These are phyloP conservation scores for Camellia oleifera DNA, from an alignment of 179 eudicot genomes.

Conservation along the genomic window DNA sequence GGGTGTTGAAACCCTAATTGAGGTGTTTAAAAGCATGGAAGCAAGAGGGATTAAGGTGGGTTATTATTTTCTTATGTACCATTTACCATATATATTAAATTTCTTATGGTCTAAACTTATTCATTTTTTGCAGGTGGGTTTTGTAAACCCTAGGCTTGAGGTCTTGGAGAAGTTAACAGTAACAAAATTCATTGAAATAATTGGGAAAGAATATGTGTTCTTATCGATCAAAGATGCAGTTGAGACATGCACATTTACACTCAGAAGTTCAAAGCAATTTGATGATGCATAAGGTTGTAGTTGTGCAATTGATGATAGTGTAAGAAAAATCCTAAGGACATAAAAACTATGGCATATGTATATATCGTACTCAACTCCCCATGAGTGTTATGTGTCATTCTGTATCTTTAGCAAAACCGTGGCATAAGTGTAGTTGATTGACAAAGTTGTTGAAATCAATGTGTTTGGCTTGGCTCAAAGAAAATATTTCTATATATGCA, in stretches of 20 bases:
- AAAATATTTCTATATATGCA: no score
- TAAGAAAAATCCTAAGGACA: no score
- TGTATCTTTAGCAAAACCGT: no score
- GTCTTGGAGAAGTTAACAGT: slow-evolving; percentile 75
- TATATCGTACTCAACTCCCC: no score
- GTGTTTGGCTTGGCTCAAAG: no score
- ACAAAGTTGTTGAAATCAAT: no score
- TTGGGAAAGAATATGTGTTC: slow-evolving; percentile 65
- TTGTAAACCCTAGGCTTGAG: slow-evolving; percentile 74
- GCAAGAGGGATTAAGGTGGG: slow-evolving; percentile 57
- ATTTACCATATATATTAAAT: no score
- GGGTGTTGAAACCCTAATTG: slow-evolving; percentile 71
- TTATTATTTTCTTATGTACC: not conserved
- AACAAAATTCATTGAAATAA: slow-evolving; percentile 54
- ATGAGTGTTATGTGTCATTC: no score
- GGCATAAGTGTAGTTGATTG: no score
- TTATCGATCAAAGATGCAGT: slow-evolving; percentile 71
- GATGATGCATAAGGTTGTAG: not conserved
- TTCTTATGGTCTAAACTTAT: not conserved
- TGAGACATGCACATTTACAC: slow-evolving; percentile 38
- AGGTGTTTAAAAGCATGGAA: slow-evolving; percentile 47
- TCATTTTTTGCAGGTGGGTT: slow-evolving; percentile 40
- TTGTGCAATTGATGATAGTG: no score
- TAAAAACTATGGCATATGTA: no score
- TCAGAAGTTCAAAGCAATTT: slow-evolving; percentile 17